Evolutionary conservation across 345 rosid species (phyloP), one percentile per base, ranked within the genome.

Genomic region (Hibiscus tridactylites): DNA sequence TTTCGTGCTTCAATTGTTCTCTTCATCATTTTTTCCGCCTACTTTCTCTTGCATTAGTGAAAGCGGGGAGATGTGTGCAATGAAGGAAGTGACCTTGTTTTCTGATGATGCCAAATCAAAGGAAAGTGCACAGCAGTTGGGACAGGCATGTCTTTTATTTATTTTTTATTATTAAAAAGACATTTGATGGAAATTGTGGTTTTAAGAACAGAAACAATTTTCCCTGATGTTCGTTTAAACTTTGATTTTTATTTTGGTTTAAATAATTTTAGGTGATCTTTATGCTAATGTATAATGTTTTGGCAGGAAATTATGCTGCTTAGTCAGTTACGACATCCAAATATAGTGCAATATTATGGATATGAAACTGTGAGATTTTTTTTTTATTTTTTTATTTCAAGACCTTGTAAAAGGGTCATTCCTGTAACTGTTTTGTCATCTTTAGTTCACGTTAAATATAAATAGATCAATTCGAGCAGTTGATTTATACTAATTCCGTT

Each of bases 21-120:
- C 29, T 80, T 47, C 9, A 37, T 39, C 44, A 7, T 49, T 75
- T 65, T 61, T 50, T 3, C 60, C 59, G 19, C 17, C 6, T 47
- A 54, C 33, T 60, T 66, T 73, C 74, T 73, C 33, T 44, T 54
- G 71, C 33, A 60, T 57, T 71, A 90, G 96, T 79, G 96, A 87
- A 81, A 85, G 89, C 73, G 96, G 93, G 31, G 96, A 87, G 77
- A 85, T 90, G 91, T 90, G 93, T 76, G 96, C 96, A 62, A 87
- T 90, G 96, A 90, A 90, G 83, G 96, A 90, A 81, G 96, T 90
- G 69, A 85, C 93, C 37, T 66, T 90, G 17, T 84, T 82, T 80
- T 82, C 96, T 39, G 96, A 90, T 84, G 96, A 90, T 80, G 83
- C 91, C 3, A 90, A 88, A 79, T 87, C 93, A 44, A 88, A 81